phyloP scores from a whole-genome alignment of 306 rosid genomes.

The Astragalus glycyphyllos region DNA sequence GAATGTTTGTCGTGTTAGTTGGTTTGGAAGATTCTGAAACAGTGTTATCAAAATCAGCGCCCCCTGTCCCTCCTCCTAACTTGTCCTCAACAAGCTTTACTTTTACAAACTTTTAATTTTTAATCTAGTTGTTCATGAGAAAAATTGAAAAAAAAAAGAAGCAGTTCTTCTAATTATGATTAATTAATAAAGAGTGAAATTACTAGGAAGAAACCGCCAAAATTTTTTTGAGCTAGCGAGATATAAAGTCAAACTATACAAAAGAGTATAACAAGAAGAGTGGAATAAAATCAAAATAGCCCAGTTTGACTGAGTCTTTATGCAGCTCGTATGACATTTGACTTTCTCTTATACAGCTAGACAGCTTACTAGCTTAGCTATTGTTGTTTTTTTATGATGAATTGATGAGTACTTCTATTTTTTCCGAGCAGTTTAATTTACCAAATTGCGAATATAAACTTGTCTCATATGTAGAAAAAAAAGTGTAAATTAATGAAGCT shows the following conservation, averaged over 20 bases:
- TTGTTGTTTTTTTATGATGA: no score
- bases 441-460: no score
- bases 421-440: no score
- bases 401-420: no score
- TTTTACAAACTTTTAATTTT: background rate
- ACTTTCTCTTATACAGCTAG: background rate
- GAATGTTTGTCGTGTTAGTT: background rate
- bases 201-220: background rate
- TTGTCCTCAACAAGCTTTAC: background rate
- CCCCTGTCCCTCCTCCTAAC: background rate
- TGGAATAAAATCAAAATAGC: background rate
- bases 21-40: conserved; percentile 15
- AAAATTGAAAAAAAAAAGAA: background rate
- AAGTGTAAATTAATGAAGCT: no score
- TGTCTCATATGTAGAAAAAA: no score
- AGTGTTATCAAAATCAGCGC: conserved; percentile 32
- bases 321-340: background rate
- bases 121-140: background rate
- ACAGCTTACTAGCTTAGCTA: no score
- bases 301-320: background rate
- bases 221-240: background rate
- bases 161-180: no score
- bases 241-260: background rate
- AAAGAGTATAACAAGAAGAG: background rate
- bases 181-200: background rate